phyloP scores from a whole-genome alignment of 371 early-diverging fungal species.

The Mucor plumbeus region DNA sequence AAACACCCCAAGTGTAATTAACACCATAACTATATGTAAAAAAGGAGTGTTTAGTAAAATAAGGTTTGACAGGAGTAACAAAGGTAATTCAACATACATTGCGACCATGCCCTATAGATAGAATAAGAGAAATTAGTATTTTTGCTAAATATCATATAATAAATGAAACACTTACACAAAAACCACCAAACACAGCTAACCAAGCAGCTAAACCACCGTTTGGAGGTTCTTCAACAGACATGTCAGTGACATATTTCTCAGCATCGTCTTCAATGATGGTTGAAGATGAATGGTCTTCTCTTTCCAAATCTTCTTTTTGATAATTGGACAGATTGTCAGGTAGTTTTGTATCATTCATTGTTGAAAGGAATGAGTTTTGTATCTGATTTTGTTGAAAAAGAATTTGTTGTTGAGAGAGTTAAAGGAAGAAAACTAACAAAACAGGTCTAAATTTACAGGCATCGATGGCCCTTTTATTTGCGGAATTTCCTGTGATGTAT shows the following conservation, averaged over 20 bases:
- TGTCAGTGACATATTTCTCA: neutral
- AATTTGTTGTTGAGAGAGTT: no score
- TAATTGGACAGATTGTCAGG: neutral
- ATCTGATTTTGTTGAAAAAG: neutral
- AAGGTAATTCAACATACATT: neutral
- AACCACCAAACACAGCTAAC: neutral
- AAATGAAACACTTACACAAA: neutral
- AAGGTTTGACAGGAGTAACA: no score
- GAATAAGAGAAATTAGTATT: neutral
- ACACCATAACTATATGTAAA: constrained; percentile 39
- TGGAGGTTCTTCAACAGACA: neutral
- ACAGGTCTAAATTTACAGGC: no score
- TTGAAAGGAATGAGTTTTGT: neutral
- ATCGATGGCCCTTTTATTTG: no score
- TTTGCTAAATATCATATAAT: neutral
- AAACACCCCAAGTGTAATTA: constrained; percentile 49
- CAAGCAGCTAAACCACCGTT: constrained; percentile 2
- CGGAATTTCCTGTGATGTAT: no score
- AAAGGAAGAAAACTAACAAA: no score
- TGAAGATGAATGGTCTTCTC: neutral
- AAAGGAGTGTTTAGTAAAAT: neutral
- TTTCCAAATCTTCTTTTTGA: neutral
- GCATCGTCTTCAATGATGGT: neutral
- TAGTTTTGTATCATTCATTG: constrained; percentile 1
- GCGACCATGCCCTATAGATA: neutral